Percentiles rank a stretch among this genome's conserved stretches.
Evolutionary conservation across 2,329 filamentous ascomycete species (phyloP).

Genomic region (Curvularia verruculosa): DNA sequence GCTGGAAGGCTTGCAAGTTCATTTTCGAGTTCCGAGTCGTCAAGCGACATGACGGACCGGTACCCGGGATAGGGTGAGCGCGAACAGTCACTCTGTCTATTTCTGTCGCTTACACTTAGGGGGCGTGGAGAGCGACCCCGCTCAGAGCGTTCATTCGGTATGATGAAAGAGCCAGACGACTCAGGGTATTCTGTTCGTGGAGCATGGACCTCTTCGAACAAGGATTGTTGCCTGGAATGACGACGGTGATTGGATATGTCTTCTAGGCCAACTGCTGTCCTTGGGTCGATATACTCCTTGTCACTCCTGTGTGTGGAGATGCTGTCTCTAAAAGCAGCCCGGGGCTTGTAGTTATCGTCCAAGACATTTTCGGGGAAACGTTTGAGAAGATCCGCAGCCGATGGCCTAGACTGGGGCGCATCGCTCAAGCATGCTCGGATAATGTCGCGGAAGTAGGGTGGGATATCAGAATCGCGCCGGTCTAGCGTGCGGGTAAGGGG

Average conservation of each 20-base stretch:
- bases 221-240: constrained; percentile 36
- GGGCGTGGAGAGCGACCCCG: constrained; percentile 36
- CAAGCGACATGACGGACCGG: constrained; percentile 47
- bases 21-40: constrained; percentile 47
- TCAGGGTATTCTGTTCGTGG: constrained; percentile 54
- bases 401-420: constrained; percentile 72
- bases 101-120: constrained; percentile 29
- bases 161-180: constrained; percentile 53
- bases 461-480: constrained; percentile 59
- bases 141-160: constrained; percentile 33
- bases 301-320: constrained; percentile 51
- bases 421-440: constrained; percentile 78
- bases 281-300: constrained; percentile 57
- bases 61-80: constrained; percentile 45
- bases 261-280: constrained; percentile 52
- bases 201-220: constrained; percentile 39
- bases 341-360: constrained; percentile 22
- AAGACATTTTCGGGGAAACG: constrained; percentile 37
- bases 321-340: constrained; percentile 37
- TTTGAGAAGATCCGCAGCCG: constrained; percentile 72
- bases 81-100: constrained; percentile 45
- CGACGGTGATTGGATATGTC: constrained; percentile 49
- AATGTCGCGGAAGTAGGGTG: constrained; percentile 77
- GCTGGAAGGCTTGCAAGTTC: constrained; percentile 44
- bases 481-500: constrained; percentile 59